phyloP scores from a whole-genome alignment of 2,329 filamentous ascomycete genomes.

The Xylaria sp. region DNA sequence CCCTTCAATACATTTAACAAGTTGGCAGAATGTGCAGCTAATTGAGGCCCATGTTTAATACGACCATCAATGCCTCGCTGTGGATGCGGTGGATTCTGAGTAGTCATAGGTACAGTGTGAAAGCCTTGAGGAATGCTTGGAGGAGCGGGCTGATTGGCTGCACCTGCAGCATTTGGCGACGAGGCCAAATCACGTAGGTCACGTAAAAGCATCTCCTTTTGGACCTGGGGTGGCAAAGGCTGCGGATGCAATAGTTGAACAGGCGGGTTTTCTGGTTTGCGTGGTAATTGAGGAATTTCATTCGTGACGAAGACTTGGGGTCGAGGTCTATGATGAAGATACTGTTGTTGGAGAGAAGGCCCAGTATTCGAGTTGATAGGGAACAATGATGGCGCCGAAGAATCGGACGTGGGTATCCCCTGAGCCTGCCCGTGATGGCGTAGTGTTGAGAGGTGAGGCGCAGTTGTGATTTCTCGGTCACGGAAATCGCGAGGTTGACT shows the following conservation, averaged over 20 bases:
- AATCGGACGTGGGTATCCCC: constrained; percentile 57
- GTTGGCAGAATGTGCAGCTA: constrained; percentile 46
- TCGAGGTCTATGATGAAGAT: constrained; percentile 40
- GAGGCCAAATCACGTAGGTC: constrained; percentile 52
- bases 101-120: constrained; percentile 29
- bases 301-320: constrained; percentile 44
- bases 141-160: constrained; percentile 33
- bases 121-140: constrained; percentile 39
- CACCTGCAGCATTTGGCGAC: constrained; percentile 47
- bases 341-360: constrained; percentile 39
- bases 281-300: constrained; percentile 37
- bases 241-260: constrained; percentile 58
- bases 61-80: constrained; percentile 34
- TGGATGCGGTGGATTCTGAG: constrained; percentile 36
- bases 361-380: constrained; percentile 52
- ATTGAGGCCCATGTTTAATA: constrained; percentile 35
- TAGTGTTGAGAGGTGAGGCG: constrained; percentile 65
- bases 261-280: constrained; percentile 48
- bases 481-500: constrained; percentile 56
- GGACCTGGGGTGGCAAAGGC: constrained; percentile 65
- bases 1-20: constrained; percentile 56
- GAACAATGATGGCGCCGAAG: constrained; percentile 62
- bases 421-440: constrained; percentile 65
- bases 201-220: constrained; percentile 61
- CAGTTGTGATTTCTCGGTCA: constrained; percentile 62